Evolutionary conservation across 1,139 yeast species (phyloP).

Genomic region (Kurtzmaniella quercitrusa): DNA sequence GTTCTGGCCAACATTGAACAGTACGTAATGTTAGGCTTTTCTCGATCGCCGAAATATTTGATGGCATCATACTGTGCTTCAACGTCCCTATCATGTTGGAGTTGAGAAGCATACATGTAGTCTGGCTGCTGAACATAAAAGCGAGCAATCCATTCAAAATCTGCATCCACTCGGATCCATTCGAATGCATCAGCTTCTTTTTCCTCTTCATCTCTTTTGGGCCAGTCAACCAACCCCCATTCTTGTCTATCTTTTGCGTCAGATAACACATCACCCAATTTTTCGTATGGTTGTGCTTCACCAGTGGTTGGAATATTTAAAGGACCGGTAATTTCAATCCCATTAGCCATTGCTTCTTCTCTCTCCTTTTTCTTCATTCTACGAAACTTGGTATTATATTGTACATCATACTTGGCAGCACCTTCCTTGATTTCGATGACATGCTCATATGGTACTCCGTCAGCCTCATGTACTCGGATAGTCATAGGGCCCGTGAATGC

Average conservation of each 20-base stretch:
- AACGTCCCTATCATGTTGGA: constrained; percentile 92
- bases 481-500: constrained; percentile 93
- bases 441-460: constrained; percentile 99
- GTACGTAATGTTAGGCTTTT: constrained; percentile 57
- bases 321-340: constrained; percentile 24
- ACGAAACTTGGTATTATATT: constrained; percentile 87
- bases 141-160: constrained; percentile 92
- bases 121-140: constrained; percentile 85
- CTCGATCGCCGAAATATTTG: constrained; percentile 59
- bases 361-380: constrained; percentile 52
- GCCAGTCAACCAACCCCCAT: constrained; percentile 79
- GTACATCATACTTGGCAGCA: constrained; percentile 84
- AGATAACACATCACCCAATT: constrained; percentile 76
- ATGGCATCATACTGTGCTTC: constrained; percentile 92
- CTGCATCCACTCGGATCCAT: constrained; percentile 96
- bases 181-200: constrained; percentile 82
- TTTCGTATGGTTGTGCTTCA: constrained; percentile 33
- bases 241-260: constrained; percentile 54
- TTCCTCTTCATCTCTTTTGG: constrained; percentile 62
- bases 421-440: constrained; percentile 87
- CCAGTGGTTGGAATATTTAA: constrained; percentile 13
- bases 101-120: constrained; percentile 90
- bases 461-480: constrained; percentile 94
- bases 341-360: constrained; percentile 16
- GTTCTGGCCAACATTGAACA: constrained; percentile 81